A percentile compares a stretch with the other conserved stretches of the same genome.
Evolutionary conservation across 2,329 filamentous ascomycete genomes (phyloP).

Genomic region (Ceratocystis ficicola): DNA sequence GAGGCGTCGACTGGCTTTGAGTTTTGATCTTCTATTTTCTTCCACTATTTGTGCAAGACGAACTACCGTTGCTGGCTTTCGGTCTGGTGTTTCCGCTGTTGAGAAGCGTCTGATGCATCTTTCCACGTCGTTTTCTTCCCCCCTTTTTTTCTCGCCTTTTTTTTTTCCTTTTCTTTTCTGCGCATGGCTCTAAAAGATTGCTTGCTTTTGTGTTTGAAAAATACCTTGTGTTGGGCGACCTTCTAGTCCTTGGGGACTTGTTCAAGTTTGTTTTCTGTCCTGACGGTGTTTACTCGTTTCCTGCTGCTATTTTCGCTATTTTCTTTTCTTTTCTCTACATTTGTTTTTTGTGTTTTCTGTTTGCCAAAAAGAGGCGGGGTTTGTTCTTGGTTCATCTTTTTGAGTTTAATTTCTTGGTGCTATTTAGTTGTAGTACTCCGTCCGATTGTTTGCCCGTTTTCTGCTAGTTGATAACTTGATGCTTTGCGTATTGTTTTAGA

Average conservation of each 20-base stretch:
- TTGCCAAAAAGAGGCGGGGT: background rate
- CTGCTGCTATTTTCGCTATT: background rate
- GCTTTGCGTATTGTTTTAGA: conserved; percentile 7
- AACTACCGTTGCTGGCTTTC: conserved; percentile 8
- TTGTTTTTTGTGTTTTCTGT: conserved; percentile 1
- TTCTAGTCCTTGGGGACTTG: conserved; percentile 8
- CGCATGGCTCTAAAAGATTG: conserved; percentile 7
- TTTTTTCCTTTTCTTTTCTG: conserved; percentile 7
- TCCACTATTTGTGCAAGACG: conserved; percentile 2
- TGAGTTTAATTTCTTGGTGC: background rate
- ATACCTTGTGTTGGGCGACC: conserved; percentile 5
- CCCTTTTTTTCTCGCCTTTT: background rate
- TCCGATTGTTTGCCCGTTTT: background rate
- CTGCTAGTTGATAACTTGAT: background rate
- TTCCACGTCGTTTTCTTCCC: background rate
- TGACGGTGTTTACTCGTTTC: background rate
- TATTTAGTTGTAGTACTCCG: background rate
- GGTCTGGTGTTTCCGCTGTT: background rate
- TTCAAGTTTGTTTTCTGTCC: conserved; percentile 12
- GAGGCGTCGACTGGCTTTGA: too few relatives aligned
- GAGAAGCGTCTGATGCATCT: background rate
- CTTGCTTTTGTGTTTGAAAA: conserved; percentile 7
- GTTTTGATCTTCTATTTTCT: background rate
- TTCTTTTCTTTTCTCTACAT: background rate
- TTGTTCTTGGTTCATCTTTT: background rate